phyloP scores from a whole-genome alignment of 768 basidiomycete species.

The Boletellus ananas region DNA sequence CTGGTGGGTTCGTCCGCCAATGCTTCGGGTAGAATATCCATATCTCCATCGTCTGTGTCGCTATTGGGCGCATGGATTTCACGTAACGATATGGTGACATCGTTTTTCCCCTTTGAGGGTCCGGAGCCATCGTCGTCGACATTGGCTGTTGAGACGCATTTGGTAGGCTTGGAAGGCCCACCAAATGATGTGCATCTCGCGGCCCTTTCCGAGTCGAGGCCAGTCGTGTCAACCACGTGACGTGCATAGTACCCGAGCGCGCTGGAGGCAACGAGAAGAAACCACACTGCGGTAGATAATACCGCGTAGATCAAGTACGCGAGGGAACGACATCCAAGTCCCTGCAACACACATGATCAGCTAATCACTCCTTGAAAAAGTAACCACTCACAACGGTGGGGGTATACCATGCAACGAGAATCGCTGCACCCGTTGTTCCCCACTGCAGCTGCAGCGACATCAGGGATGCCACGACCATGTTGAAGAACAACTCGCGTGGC shows the following conservation, averaged over 20 bases:
- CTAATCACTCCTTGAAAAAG: not conserved
- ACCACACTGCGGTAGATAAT: slow-evolving; percentile 30
- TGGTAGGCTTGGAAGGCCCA: too few relatives aligned
- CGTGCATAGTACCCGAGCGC: slow-evolving; percentile 18
- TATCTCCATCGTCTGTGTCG: not conserved
- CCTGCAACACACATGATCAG: slow-evolving; percentile 4
- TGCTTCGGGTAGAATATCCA: too few relatives aligned
- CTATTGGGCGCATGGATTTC: not conserved
- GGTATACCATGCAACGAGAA: slow-evolving; percentile 27
- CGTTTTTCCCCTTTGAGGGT: not conserved
- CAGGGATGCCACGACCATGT: slow-evolving; percentile 30
- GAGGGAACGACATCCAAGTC: slow-evolving; percentile 34
- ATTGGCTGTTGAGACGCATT: not conserved
- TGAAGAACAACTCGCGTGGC: slow-evolving; percentile 21
- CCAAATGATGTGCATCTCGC: not conserved
- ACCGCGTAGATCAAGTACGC: slow-evolving; percentile 30
- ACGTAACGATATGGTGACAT: not conserved
- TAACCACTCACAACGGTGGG: slow-evolving; percentile 25
- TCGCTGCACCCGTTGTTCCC: slow-evolving; percentile 29
- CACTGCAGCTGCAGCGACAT: slow-evolving; percentile 32
- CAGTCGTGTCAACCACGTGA: not conserved
- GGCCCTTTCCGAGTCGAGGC: not conserved
- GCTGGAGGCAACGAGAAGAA: slow-evolving; percentile 30
- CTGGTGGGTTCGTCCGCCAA: not conserved
- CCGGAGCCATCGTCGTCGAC: not conserved